Conservation (phyloP, 2,329 filamentous ascomycete species). For the Nannizzia gypsea region DNA sequence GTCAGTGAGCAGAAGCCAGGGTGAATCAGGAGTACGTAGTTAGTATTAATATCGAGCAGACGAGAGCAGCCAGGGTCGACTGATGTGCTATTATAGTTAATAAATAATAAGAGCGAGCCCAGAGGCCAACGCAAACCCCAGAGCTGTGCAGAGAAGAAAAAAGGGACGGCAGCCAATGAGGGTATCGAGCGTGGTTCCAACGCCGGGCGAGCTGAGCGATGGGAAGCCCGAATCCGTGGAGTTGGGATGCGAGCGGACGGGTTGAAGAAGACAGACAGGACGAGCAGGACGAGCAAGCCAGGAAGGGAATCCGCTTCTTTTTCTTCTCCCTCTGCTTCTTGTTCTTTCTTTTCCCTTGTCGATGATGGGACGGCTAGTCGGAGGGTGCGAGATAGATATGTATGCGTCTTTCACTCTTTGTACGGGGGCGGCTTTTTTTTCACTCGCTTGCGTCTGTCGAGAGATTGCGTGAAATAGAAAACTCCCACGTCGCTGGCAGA, state of each 20-base stretch:
- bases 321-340: not conserved
- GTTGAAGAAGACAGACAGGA: not conserved
- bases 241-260: conserved; percentile 8
- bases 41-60: not conserved
- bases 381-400: not conserved
- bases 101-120: not conserved
- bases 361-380: too few relatives aligned
- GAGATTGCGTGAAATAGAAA: too few relatives aligned
- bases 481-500: too few relatives aligned
- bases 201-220: not conserved
- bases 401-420: too few relatives aligned
- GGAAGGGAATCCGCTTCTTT: not conserved
- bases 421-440: too few relatives aligned
- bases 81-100: too few relatives aligned
- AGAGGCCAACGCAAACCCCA: not conserved
- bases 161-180: conserved; percentile 8
- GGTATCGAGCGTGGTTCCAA: conserved; percentile 9
- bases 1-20: not conserved
- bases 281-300: not conserved
- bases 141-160: too few relatives aligned
- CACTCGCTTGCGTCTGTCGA: too few relatives aligned
- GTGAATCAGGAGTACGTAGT: not conserved
- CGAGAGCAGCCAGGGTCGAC: not conserved
- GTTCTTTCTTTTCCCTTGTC: not conserved
- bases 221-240: conserved; percentile 13